Base-by-base conservation (phyloP, 805 yeast genomes). In the Vanderwaltozyma tropicalis region DNA sequence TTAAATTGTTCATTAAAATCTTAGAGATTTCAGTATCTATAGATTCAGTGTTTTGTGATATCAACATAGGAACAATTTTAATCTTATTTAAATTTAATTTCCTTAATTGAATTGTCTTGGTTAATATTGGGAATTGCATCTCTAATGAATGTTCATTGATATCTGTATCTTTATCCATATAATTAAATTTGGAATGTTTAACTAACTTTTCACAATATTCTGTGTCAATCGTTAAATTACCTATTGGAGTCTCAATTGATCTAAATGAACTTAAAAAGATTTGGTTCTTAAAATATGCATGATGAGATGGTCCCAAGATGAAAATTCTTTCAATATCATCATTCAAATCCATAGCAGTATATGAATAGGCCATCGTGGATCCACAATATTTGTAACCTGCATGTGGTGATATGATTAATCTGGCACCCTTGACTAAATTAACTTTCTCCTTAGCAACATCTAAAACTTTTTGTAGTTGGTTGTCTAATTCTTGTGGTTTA, bases 341-440 rank as follows among this genome's bases (percentile, higher is more conserved):
- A 14, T 19, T 31, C 15, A 76, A 57, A 50, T 84, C 94, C 71
- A 89, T 72, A 0, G 76, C 71, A 2, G 69, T 69, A 50, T 83
- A 89, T 0, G 95, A 74, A 53, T 82, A 77, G 0, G 88, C 92
- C 47, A 89, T 68, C 0, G 84, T 74, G 6, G 64, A 60, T 0
- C 96, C 95, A 28, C 94, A 80, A 55, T 80, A 92, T 4, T 80
- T 53, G 53, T 80, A 87, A 0, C 98, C 98, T 7, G 98, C 98
- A 59, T 92, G 98, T 1, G 76, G 72, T 15, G 18, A 36, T 16
- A 21, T 29, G 17, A 30, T 30, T 14, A 35, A 12, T 14, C 17
- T 37, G 21, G n/a, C 35, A 16, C 17, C 25, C 16, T 31, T 31
- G 13, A 21, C 28, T 10, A 22, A 18, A 31, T 37, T 16, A 4